phyloP scores from a whole-genome alignment of 192 early-diverging fungal species.

The Phycomyces nitens region DNA sequence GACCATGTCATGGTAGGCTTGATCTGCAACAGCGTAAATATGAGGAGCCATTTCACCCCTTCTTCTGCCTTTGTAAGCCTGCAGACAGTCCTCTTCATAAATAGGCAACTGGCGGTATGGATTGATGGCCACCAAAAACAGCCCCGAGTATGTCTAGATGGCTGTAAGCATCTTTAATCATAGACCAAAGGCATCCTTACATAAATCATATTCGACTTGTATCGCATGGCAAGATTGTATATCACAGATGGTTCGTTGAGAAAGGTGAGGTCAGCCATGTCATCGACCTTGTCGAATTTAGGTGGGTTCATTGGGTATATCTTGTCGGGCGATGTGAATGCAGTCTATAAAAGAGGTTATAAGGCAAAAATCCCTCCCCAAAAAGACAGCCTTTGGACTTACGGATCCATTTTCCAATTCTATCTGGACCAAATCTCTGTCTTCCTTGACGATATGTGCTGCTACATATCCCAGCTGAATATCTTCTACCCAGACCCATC shows the following conservation, averaged over 20 bases:
- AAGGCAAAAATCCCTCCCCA: neutral
- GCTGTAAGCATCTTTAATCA: too few relatives aligned
- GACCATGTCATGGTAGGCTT: constrained; percentile 95
- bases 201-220: constrained; percentile 89
- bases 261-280: constrained; percentile 97
- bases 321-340: constrained; percentile 47
- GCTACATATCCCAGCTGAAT: constrained; percentile 85
- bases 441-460: constrained; percentile 75
- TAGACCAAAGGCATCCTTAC: constrained; percentile 53
- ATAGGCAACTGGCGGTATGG: constrained; percentile 92
- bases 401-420: constrained; percentile 77
- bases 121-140: constrained; percentile 97
- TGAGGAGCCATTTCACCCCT: constrained; percentile 78
- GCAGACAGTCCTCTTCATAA: constrained; percentile 77
- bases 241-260: constrained; percentile 97
- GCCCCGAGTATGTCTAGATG: constrained; percentile 92
- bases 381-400: constrained; percentile 21
- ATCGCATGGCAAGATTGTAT: constrained; percentile 93
- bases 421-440: constrained; percentile 60
- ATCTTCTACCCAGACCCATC: constrained; percentile 97
- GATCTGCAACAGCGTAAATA: constrained; percentile 89
- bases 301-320: constrained; percentile 98
- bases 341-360: neutral
- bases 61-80: constrained; percentile 66
- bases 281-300: constrained; percentile 97